phyloP scores from a whole-genome alignment of 108 stramenopile genomes.

The Fragilaria radians region DNA sequence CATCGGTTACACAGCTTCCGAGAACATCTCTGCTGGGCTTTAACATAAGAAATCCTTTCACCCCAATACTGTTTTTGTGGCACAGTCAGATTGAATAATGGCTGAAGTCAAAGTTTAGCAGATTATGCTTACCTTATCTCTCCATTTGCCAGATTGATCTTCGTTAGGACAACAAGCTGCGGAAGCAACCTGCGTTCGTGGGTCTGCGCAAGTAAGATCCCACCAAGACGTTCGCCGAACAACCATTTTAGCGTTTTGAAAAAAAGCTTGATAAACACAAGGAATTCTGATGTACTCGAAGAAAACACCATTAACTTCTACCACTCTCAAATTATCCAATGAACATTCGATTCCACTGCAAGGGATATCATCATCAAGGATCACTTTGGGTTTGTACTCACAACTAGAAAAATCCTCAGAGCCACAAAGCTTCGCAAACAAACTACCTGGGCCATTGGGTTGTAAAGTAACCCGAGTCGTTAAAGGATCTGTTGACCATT shows the following conservation, averaged over 20 bases:
- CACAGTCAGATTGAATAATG: background rate
- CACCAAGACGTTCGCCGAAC: constrained; percentile 16
- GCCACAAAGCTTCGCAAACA: constrained; percentile 23
- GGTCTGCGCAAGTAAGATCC: constrained; percentile 27
- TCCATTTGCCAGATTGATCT: background rate
- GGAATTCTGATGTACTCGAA: constrained; percentile 38
- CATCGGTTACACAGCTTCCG: too few species aligned
- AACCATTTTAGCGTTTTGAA: too few species aligned
- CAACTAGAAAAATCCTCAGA: constrained; percentile 16
- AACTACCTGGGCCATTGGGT: constrained; percentile 21
- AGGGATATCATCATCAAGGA: constrained; percentile 14
- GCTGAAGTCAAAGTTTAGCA: background rate
- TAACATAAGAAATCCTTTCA: background rate
- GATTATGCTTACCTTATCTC: background rate
- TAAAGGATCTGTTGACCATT: constrained; percentile 21
- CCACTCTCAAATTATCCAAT: constrained; percentile 37
- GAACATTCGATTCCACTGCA: constrained; percentile 31
- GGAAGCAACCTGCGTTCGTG: constrained; percentile 18
- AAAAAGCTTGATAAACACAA: too few species aligned
- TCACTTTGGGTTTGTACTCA: constrained; percentile 19
- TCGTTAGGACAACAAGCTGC: constrained; percentile 27
- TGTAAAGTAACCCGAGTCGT: constrained; percentile 12
- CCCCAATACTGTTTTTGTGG: constrained; percentile 12
- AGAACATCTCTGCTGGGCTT: constrained; percentile 2
- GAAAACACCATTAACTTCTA: constrained; percentile 29